Evolutionary conservation across 139 green algal species (phyloP), one percentile per base, ranked within the genome.

Genomic region (Axilococcus clingmanii): DNA sequence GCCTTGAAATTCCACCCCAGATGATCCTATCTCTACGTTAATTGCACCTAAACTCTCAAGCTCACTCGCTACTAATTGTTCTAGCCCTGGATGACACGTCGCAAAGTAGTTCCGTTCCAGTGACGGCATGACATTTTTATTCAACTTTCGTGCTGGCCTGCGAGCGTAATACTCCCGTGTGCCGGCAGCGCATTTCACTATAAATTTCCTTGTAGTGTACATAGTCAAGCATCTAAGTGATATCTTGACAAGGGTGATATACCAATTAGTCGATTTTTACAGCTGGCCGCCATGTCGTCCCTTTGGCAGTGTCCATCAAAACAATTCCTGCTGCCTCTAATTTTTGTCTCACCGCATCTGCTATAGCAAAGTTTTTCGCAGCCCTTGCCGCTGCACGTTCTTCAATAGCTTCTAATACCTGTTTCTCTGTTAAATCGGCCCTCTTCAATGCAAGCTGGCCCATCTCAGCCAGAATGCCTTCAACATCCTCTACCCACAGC

Each of bases 71-170:
- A 90, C 65, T 4, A 86, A 63, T 44, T 75, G 56, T 38, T 94
- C 82, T n/a, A 92, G 43, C 0, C 85, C 85, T 5, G 85, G 85
- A 16, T 83, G 72, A 55, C 85, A 94, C 1, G 85, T 91, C 7
- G 70, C 84, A 30, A 76, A 85, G 66, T 67, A 91, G 19, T 37
- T 17, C 40, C 27, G 15, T 28, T 25, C 19, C 25, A n/a, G 12
- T 6, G 36, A 17, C 36, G 36, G n/a, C n/a, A n/a, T n/a, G n/a
- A n/a, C n/a, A n/a, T n/a, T n/a, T n/a, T n/a, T n/a, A n/a, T n/a
- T n/a, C n/a, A n/a, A n/a, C n/a, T n/a, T n/a, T n/a, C n/a, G n/a
- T n/a, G n/a, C n/a, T n/a, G n/a, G n/a, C n/a, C n/a, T n/a, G n/a
- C n/a, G n/a, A n/a, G n/a, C n/a, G n/a, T n/a, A n/a, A n/a, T n/a